Evolutionary conservation across 2,329 filamentous ascomycete genomes (phyloP), one percentile per base, ranked within the genome.

Genomic region (Ceratocystis ficicola): DNA sequence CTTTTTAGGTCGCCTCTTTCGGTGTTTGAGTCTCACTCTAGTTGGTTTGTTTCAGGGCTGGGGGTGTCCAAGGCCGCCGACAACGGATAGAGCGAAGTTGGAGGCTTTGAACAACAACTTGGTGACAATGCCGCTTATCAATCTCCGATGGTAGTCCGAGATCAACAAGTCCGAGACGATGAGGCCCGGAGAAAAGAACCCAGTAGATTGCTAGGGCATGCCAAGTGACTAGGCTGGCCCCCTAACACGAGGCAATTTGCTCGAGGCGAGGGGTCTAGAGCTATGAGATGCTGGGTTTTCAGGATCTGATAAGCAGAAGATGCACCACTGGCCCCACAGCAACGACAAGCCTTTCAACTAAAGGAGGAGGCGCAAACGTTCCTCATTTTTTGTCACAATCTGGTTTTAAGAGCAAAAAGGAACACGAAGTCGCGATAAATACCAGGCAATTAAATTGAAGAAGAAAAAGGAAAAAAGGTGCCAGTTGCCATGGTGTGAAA

Each of bases 231-330:
- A 22, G n/a, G 8, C 48, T 50, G 5, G 17, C 17, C 17, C n/a
- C 46, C 48, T 50, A 22, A 12, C 48, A 10, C 48, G n/a, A 22
- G n/a, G n/a, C 7, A 20, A 41, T 25, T 7, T n/a, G 46, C n/a
- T 20, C 44, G 22, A 25, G 22, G 50, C 50, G 22, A 22, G 52
- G n/a, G 20, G 52, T 28, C 52, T 57, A 28, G 52, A 28, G 28
- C 20, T 15, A 28, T 4, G 60, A 17, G 61, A 50, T 63, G 17
- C n/a, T n/a, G 41, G 44, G 15, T 63, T 62, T 5, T 32, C 28
- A 63, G 48, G 61, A 63, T 63, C 61, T 63, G 61, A 63, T 63
- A 63, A 63, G 61, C 61, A 63, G 44, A 46, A 46, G 17, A 22
- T 20, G 48, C 25, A 57, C n/a, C 28, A 32, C 25, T 3, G 22